Evolutionary conservation across 306 rosid genomes (phyloP).

Genomic region (Mimosa pudica): DNA sequence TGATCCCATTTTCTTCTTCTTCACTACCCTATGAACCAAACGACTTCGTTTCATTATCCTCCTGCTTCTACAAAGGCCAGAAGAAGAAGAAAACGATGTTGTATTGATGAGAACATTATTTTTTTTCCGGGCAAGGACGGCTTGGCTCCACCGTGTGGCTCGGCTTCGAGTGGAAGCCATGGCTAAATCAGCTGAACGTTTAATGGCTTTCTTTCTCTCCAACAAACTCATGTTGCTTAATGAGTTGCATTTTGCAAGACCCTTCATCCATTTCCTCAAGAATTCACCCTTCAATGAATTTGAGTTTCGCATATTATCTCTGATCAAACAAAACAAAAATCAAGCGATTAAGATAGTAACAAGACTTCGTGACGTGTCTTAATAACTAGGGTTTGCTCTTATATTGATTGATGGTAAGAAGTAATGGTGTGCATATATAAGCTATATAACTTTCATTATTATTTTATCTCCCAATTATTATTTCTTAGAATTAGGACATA

Average conservation of each 20-base stretch:
- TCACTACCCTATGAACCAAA: constrained; percentile 13
- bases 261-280: constrained; percentile 63
- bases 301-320: constrained; percentile 48
- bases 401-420: background rate
- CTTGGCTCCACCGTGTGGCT: constrained; percentile 65
- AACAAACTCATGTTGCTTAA: constrained; percentile 52
- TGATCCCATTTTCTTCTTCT: constrained; percentile 26
- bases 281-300: constrained; percentile 67
- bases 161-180: constrained; percentile 71
- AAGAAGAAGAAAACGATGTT: background rate
- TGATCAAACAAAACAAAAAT: background rate
- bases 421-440: background rate
- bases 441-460: background rate
- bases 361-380: background rate
- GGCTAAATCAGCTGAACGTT: constrained; percentile 75
- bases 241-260: constrained; percentile 52
- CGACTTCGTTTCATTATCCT: constrained; percentile 50
- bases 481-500: background rate
- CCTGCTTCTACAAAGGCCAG: constrained; percentile 21
- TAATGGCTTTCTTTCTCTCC: constrained; percentile 76
- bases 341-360: background rate
- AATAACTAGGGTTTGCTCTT: background rate
- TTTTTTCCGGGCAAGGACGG: constrained; percentile 40
- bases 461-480: background rate
- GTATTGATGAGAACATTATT: background rate